These are phyloP conservation scores for Mrakia frigida DNA, from an alignment of 768 basidiomycete species.

Conservation along the genomic window DNA sequence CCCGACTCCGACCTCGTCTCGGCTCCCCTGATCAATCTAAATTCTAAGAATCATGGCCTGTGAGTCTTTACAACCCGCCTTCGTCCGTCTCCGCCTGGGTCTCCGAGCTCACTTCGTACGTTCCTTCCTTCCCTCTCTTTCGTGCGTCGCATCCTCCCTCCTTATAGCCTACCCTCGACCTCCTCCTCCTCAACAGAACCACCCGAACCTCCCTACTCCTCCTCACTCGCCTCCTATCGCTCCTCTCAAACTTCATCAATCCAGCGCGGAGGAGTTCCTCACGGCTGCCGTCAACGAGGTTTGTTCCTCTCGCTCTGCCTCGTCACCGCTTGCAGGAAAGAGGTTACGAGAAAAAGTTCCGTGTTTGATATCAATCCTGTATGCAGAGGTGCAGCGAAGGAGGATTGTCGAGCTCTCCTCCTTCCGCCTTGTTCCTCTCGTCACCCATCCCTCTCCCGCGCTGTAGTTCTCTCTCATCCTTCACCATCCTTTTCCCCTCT, in stretches of 20 bases:
- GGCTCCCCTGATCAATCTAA: background rate
- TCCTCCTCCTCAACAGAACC: background rate
- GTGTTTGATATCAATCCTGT: too few relatives aligned
- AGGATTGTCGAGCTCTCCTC: too few relatives aligned
- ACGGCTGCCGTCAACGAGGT: background rate
- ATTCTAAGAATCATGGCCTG: background rate
- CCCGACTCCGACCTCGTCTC: background rate
- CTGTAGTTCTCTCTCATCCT: background rate
- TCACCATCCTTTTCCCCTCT: too few relatives aligned
- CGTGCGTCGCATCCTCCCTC: too few relatives aligned
- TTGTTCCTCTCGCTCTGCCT: background rate
- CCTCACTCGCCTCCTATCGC: background rate
- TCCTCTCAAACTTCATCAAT: background rate
- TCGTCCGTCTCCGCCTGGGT: background rate
- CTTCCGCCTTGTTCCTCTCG: too few relatives aligned
- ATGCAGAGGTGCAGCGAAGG: too few relatives aligned
- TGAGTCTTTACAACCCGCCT: background rate
- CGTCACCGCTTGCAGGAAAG: background rate
- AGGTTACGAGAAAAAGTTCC: too few relatives aligned
- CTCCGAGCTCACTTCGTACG: background rate
- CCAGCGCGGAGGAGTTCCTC: background rate
- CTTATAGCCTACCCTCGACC: background rate
- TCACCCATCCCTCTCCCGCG: too few relatives aligned
- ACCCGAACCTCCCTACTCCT: background rate
- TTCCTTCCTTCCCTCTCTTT: background rate